A percentile compares a stretch with the other conserved stretches of the same genome.
phyloP scores from a whole-genome alignment of 1,139 yeast genomes.

The Scheffersomyces cryptocercus region DNA sequence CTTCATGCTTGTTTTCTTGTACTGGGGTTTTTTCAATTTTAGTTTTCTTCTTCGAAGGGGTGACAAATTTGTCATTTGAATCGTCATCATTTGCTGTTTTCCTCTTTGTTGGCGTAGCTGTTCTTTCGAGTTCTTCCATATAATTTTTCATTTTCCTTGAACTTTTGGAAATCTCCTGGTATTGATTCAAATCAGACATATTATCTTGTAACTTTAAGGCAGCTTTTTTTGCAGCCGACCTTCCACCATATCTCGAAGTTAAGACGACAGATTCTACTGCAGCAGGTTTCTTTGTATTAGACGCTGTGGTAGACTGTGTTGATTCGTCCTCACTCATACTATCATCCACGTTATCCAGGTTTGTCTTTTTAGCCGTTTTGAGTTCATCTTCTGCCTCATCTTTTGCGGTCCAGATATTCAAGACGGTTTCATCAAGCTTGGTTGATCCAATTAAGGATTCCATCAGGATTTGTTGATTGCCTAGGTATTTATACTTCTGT shows the following conservation, averaged over 20 bases:
- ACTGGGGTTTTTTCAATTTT: not conserved
- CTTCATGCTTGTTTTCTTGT: not conserved
- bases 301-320: slow-evolving; percentile 6
- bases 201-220: slow-evolving; percentile 65
- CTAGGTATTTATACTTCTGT: slow-evolving; percentile 49
- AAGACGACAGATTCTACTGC: slow-evolving; percentile 3
- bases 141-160: slow-evolving; percentile 38
- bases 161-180: slow-evolving; percentile 49
- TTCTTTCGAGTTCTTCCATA: slow-evolving; percentile 34
- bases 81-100: slow-evolving; percentile 3
- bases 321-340: slow-evolving; percentile 36
- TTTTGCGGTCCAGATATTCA: slow-evolving; percentile 41
- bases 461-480: slow-evolving; percentile 35
- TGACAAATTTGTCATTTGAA: slow-evolving; percentile 1
- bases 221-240: slow-evolving; percentile 68
- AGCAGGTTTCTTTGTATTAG: not conserved
- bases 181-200: slow-evolving; percentile 66
- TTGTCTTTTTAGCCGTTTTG: slow-evolving; percentile 13
- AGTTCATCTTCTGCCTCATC: slow-evolving; percentile 5
- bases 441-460: slow-evolving; percentile 55
- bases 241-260: slow-evolving; percentile 20
- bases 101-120: slow-evolving; percentile 11
- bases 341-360: slow-evolving; percentile 28
- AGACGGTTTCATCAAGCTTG: slow-evolving; percentile 39
- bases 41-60: slow-evolving; percentile 3